Percentiles rank a stretch among this genome's conserved stretches.
phyloP scores from a whole-genome alignment of 345 rosid genomes.

The Luvunga scandens region DNA sequence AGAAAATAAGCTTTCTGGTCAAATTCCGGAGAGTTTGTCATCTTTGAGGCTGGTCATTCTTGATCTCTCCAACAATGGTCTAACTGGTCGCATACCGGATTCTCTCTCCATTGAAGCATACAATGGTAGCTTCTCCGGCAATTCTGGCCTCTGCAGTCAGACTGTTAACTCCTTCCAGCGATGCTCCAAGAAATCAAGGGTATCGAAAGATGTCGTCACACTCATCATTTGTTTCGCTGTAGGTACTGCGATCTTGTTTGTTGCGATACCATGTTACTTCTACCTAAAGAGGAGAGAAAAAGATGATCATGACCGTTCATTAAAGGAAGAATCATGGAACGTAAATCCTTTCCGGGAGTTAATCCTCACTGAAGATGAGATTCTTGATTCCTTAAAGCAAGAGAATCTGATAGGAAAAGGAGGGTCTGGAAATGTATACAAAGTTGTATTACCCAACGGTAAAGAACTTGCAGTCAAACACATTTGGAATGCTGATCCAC shows the following conservation, averaged over 20 bases:
- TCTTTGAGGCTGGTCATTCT: conserved; percentile 74
- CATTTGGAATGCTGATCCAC: conserved; percentile 46
- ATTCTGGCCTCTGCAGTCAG: conserved; percentile 67
- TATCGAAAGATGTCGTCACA: conserved; percentile 38
- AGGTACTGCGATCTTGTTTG: conserved; percentile 47
- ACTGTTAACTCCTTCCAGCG: conserved; percentile 49
- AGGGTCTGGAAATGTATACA: conserved; percentile 86
- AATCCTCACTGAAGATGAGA: conserved; percentile 70
- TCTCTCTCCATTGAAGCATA: conserved; percentile 66
- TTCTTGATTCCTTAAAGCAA: conserved; percentile 77
- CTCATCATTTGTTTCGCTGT: conserved; percentile 51
- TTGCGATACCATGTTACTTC: conserved; percentile 50
- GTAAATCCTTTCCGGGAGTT: conserved; percentile 72
- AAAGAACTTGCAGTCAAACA: conserved; percentile 86
- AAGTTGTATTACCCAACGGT: conserved; percentile 58
- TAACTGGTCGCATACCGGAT: conserved; percentile 64
- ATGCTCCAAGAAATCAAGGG: conserved; percentile 44
- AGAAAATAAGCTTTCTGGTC: conserved; percentile 58
- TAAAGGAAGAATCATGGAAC: conserved; percentile 79
- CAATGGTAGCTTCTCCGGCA: conserved; percentile 72
- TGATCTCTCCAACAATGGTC: conserved; percentile 65
- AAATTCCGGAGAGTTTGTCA: conserved; percentile 64
- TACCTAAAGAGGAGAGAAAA: conserved; percentile 52
- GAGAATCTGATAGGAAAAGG: conserved; percentile 91
- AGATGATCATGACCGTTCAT: conserved; percentile 36